Base-by-base conservation (phyloP, 768 basidiomycete genomes). In the Termitomyces titanicus region DNA sequence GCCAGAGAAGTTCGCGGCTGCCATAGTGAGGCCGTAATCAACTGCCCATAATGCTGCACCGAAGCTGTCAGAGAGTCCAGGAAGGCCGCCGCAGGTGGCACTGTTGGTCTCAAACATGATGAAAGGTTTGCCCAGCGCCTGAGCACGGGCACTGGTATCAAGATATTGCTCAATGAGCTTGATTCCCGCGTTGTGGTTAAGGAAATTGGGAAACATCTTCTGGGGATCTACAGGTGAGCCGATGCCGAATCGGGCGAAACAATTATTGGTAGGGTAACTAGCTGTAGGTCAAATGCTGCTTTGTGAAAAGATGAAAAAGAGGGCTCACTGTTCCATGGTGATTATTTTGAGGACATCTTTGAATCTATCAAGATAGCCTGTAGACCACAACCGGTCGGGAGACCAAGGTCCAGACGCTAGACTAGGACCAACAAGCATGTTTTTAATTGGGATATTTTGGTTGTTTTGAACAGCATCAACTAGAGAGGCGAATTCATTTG, bases 101-200 rank as follows among this genome's bases (percentile, higher is more conserved):
- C 80, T 81, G 62, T 87, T 88, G 4, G 83, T 86, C 64, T 89
- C 87, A 57, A 88, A 79, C 84, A 89, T 86, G 46, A 86, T 66
- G 50, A 87, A 72, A 0, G 79, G 81, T 61, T 78, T 79, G 0
- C 69, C 66, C 1, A 67, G 68, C 0, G 68, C 68, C 50, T 74
- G 71, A 1, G 84, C 83, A 8, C 77, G 72, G 54, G 61, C 60
- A 1, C 80, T 73, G 0, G 81, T 79, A 55, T 74, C 74, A 11
- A 79, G 62, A 67, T 88, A 92, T 11, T 72, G 72, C 3, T 56
- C 47, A 18, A 84, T 75, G 18, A 90, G 71, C 25, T 63, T 62
- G 18, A 74, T 68, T 7, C 79, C 79, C 11, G 80, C 70, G 2
- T 76, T 70, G 64, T 93, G 91, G 31, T 73, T 82, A 33, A 92